Evolutionary conservation across 768 basidiomycete genomes (phyloP).

Genomic region (Cystobasidium ongulense): DNA sequence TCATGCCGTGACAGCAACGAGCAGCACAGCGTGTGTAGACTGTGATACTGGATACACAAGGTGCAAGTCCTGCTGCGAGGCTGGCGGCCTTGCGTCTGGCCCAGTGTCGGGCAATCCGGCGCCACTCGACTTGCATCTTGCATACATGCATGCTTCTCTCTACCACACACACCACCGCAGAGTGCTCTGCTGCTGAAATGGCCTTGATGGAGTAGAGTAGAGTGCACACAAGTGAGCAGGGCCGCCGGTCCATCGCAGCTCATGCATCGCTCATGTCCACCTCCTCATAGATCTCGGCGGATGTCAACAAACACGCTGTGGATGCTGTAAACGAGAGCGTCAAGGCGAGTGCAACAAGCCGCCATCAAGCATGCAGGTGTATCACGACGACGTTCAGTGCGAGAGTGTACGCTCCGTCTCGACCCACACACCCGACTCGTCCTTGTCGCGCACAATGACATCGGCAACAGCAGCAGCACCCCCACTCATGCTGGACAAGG

Average conservation of each 20-base stretch:
- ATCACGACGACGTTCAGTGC: background rate
- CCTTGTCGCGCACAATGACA: background rate
- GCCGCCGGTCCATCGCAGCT: no score
- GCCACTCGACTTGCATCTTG: no score
- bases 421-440: background rate
- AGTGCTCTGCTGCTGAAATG: background rate
- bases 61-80: no score
- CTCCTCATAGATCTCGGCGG: background rate
- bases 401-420: background rate
- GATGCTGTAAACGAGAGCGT: background rate
- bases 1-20: no score
- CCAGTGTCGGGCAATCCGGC: no score
- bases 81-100: no score
- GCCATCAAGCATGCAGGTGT: background rate
- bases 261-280: background rate
- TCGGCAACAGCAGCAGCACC: background rate
- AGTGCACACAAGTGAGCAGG: no score
- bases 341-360: background rate
- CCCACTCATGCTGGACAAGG: background rate
- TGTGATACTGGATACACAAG: no score
- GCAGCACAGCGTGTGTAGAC: no score
- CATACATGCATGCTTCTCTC: background rate
- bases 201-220: background rate
- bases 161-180: background rate
- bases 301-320: background rate